A percentile compares a stretch with the other conserved stretches of the same genome.
Evolutionary conservation across 1,284 basidiomycete species (phyloP).

Genomic region (Tremellales sp.): DNA sequence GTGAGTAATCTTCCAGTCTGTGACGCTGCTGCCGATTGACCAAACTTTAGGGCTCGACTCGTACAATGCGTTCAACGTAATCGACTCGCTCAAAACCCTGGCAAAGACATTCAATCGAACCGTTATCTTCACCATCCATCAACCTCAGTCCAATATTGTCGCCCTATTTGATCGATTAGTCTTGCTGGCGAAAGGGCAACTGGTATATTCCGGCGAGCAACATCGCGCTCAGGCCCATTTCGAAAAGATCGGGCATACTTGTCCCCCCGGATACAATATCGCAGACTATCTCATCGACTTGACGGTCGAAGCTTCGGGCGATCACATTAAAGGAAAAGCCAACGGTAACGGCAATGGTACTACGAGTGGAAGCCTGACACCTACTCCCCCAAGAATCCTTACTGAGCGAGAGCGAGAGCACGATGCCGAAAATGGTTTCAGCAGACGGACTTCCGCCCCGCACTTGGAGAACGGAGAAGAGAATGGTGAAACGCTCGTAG

Average conservation of each 20-base stretch:
- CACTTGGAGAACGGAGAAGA: slow-evolving; percentile 6
- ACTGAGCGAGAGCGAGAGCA: no score
- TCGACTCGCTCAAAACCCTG: slow-evolving; percentile 80
- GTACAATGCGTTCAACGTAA: slow-evolving; percentile 91
- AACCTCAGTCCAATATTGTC: slow-evolving; percentile 97
- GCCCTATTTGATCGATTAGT: slow-evolving; percentile 89
- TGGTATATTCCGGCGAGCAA: slow-evolving; percentile 77
- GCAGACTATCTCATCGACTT: slow-evolving; percentile 92
- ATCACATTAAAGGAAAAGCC: slow-evolving; percentile 20
- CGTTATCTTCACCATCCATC: slow-evolving; percentile 95
- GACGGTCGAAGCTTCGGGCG: slow-evolving; percentile 66
- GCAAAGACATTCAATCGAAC: slow-evolving; percentile 90
- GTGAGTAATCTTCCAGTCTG: slow-evolving; percentile 50
- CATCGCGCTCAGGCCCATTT: slow-evolving; percentile 76
- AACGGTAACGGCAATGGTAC: slow-evolving; percentile 17
- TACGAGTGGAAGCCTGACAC: slow-evolving; percentile 1
- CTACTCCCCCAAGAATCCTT: not conserved
- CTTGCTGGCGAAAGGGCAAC: slow-evolving; percentile 74
- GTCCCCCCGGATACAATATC: slow-evolving; percentile 94
- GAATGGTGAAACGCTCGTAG: slow-evolving; percentile 9
- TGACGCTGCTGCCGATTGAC: not conserved
- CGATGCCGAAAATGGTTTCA: slow-evolving; percentile 21
- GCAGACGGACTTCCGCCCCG: not conserved
- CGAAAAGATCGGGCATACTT: slow-evolving; percentile 69
- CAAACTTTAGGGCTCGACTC: slow-evolving; percentile 70